These are phyloP conservation scores for Alternaria brassicae DNA, from an alignment of 2,329 filamentous ascomycete species.

Conservation along the genomic window DNA sequence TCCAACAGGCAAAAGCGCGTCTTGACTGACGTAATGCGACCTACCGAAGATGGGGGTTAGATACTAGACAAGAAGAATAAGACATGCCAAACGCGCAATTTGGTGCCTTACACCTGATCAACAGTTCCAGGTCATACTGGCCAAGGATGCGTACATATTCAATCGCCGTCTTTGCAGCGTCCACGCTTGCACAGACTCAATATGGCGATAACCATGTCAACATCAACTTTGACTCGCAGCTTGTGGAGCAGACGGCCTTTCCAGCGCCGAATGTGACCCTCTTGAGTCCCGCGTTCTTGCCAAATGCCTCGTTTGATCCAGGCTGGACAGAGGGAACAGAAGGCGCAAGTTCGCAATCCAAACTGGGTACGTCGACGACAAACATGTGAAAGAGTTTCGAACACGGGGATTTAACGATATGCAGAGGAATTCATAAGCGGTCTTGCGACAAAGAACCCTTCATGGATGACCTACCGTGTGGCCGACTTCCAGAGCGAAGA, in stretches of 20 bases:
- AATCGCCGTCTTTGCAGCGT: slow-evolving; percentile 18
- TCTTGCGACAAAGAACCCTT: slow-evolving; percentile 40
- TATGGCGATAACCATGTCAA: slow-evolving; percentile 45
- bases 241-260: slow-evolving; percentile 46
- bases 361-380: slow-evolving; percentile 22
- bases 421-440: slow-evolving; percentile 33
- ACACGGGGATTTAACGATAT: background rate
- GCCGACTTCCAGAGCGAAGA: slow-evolving; percentile 46
- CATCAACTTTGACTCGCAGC: slow-evolving; percentile 37
- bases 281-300: slow-evolving; percentile 41
- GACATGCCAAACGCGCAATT: background rate
- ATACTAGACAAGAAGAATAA: slow-evolving; percentile 3
- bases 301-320: slow-evolving; percentile 35
- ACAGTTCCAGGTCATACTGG: background rate
- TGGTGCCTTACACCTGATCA: background rate
- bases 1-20: slow-evolving; percentile 20
- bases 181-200: slow-evolving; percentile 28
- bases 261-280: slow-evolving; percentile 41
- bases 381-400: background rate
- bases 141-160: background rate
- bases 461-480: slow-evolving; percentile 41
- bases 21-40: slow-evolving; percentile 33
- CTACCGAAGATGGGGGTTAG: slow-evolving; percentile 14
- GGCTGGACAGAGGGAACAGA: slow-evolving; percentile 41
- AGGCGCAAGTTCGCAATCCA: slow-evolving; percentile 40